Conservation (phyloP, 176 grass and related monocot species). For the Triticum aestivum region IWGSC_CS_RefSeq_v2.1 NC_057814.1:478760225-478760724, state of each 20-base stretch:
- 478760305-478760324: neutral
- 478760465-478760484: neutral
- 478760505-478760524: neutral
- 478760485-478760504: neutral
- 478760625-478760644: neutral
- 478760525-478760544: neutral
- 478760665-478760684: neutral
- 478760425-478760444: slow-evolving; percentile 22
- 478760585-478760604: neutral
- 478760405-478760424: slow-evolving; percentile 26
- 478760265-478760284: slow-evolving; percentile 10
- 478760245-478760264: neutral
- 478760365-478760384: neutral
- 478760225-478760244: neutral
- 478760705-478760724: neutral
- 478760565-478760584: neutral
- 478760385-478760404: neutral
- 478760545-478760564: neutral
- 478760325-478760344: neutral
- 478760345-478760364: slow-evolving; percentile 2
- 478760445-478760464: neutral
- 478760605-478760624: neutral
- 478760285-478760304: slow-evolving; percentile 19
- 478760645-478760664: too few relatives aligned
- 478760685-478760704: neutral